These are phyloP conservation scores for Boletus subparvulus DNA, from an alignment of 768 basidiomycete genomes.

Conservation along the genomic window DNA sequence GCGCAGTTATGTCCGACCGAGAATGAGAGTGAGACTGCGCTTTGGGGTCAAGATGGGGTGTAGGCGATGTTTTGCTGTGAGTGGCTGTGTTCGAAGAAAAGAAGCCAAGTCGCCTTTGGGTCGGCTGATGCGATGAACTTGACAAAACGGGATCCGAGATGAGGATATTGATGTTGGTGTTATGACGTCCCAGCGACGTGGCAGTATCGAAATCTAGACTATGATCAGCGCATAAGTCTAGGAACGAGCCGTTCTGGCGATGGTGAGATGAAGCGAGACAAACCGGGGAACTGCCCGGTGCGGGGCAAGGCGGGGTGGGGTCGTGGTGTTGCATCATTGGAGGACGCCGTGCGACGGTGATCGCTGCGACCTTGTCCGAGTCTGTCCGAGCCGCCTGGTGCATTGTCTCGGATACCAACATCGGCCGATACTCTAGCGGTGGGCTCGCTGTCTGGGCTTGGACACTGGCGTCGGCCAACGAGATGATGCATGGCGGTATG, in stretches of 20 bases:
- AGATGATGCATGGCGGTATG: background rate
- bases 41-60: conserved; percentile 30
- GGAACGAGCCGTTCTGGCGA: background rate
- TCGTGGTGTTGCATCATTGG: conserved; percentile 51
- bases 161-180: conserved; percentile 9
- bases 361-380: conserved; percentile 11
- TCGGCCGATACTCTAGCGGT: conserved; percentile 3
- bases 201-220: conserved; percentile 13
- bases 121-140: conserved; percentile 32
- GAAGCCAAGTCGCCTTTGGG: conserved; percentile 31
- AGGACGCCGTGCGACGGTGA: conserved; percentile 38
- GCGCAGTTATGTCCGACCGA: conserved; percentile 34
- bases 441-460: conserved; percentile 16
- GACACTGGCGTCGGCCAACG: background rate
- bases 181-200: conserved; percentile 6
- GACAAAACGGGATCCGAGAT: conserved; percentile 15
- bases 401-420: conserved; percentile 4
- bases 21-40: conserved; percentile 41
- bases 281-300: conserved; percentile 19
- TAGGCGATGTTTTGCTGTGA: conserved; percentile 33
- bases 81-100: conserved; percentile 39
- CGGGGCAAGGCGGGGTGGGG: conserved; percentile 35
- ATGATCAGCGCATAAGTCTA: conserved; percentile 12
- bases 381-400: conserved; percentile 5
- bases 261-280: conserved; percentile 13